phyloP scores from a whole-genome alignment of 2,329 filamentous ascomycete species.

The Phialophora tarda region DNA sequence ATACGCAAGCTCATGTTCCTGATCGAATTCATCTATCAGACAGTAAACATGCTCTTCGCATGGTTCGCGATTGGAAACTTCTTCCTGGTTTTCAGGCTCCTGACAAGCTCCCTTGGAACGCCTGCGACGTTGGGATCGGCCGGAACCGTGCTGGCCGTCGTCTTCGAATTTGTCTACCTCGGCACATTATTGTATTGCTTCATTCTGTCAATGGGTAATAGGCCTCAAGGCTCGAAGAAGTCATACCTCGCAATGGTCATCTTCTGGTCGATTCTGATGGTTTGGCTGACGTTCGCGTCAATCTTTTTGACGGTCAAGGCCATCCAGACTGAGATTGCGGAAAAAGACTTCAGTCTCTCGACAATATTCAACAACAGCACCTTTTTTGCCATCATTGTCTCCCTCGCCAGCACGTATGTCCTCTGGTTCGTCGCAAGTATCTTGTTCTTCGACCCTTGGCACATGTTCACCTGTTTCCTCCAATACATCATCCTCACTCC shows the following conservation, averaged over 20 bases:
- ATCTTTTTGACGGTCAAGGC: conserved; percentile 91
- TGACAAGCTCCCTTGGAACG: conserved; percentile 82
- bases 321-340: conserved; percentile 71
- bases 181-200: conserved; percentile 92
- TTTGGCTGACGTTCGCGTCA: conserved; percentile 92
- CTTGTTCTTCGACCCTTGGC: conserved; percentile 97
- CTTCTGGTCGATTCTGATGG: conserved; percentile 96
- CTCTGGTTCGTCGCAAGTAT: conserved; percentile 91
- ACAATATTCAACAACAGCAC: conserved; percentile 83
- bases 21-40: conserved; percentile 92
- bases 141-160: conserved; percentile 79
- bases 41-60: conserved; percentile 93
- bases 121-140: conserved; percentile 72
- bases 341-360: conserved; percentile 68
- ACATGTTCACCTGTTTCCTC: conserved; percentile 92
- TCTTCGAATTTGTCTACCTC: conserved; percentile 97
- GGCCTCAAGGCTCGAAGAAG: conserved; percentile 89
- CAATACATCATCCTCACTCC: conserved; percentile 96
- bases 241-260: conserved; percentile 98
- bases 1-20: conserved; percentile 88
- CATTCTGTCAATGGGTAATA: conserved; percentile 90
- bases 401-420: conserved; percentile 86
- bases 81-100: conserved; percentile 97
- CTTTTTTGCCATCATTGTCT: conserved; percentile 93
- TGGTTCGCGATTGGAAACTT: conserved; percentile 99